Evolutionary conservation across 257 asterid genomes (phyloP).

Genomic region (Nicotiana undulata): DNA sequence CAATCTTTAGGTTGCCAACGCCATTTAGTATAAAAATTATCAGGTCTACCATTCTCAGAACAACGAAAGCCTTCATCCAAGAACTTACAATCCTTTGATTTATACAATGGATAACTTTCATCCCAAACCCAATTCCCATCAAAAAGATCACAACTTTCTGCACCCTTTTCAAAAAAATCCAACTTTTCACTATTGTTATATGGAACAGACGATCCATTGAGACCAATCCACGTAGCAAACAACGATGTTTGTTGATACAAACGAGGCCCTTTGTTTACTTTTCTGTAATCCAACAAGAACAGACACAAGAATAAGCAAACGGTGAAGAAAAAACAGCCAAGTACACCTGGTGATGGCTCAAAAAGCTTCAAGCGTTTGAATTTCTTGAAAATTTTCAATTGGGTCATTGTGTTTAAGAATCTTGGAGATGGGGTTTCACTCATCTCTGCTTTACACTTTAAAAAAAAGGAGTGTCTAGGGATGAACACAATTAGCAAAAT

Average conservation of each 20-base stretch:
- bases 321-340: conserved; percentile 57
- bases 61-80: conserved; percentile 72
- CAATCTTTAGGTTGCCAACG: conserved; percentile 85
- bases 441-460: conserved; percentile 15
- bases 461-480: neutral
- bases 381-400: conserved; percentile 50
- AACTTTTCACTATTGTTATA: neutral
- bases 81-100: conserved; percentile 53
- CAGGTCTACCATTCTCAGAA: conserved; percentile 72
- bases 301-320: conserved; percentile 42
- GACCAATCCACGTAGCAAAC: conserved; percentile 26
- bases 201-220: conserved; percentile 16
- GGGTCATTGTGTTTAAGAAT: conserved; percentile 18
- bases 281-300: conserved; percentile 51
- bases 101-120: conserved; percentile 68
- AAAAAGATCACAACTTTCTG: conserved; percentile 49
- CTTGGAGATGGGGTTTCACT: conserved; percentile 19
- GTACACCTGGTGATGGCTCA: conserved; percentile 35
- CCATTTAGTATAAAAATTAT: conserved; percentile 68
- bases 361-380: conserved; percentile 44
- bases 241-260: conserved; percentile 25
- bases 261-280: conserved; percentile 13
- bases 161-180: conserved; percentile 47
- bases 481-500: neutral
- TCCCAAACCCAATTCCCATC: conserved; percentile 82